Base-by-base conservation (phyloP, 441 rosid species). In the Codiaeum variegatum region DNA sequence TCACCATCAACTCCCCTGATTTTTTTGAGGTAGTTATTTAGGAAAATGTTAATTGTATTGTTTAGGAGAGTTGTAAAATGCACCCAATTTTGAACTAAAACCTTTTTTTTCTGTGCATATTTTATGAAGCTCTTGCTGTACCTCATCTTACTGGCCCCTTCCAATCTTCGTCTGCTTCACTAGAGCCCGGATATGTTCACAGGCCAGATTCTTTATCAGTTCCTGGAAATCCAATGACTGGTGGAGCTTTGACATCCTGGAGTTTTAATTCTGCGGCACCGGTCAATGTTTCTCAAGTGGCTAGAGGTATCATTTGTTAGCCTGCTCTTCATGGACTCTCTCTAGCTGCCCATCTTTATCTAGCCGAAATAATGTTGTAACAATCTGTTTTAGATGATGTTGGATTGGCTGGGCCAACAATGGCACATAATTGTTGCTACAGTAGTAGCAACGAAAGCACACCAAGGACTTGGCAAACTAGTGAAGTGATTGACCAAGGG, bases 401-500 rank as follows among this genome's bases (percentile, higher is more conserved):
- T 2, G 84, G 69, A 77, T 70, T 79, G 76, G 79, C 78, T 66
- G 84, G 80, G 59, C 75, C 82, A 54, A 42, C 71, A 34, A 31
- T 38, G 62, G 64, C 70, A n/a, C 76, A 76, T 62, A 84, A 83
- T 59, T 76, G 81, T 52, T 81, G 90, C 73, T 76, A 76, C 74
- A 83, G 82, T 71, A 86, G 88, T 64, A 84, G 85, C 73, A 83
- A 77, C 60, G 94, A 89, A 72, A 89, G 87, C 84, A 85, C 86
- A 67, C 86, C 77, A 34, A 85, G 60, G 73, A 73, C 82, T 73
- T 82, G 73, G 75, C 80, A 81, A 13, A 62, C 79, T 76, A 77
- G 83, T 21, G 86, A 88, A 75, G 70, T 79, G 34, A 73, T 65
- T 79, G 87, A 84, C 34, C 83, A 9, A 75, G 85, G 70, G 55